Percentiles rank a stretch among this genome's conserved stretches.
phyloP scores from a whole-genome alignment of 306 rosid species.

The Phaseolus lunatus region DNA sequence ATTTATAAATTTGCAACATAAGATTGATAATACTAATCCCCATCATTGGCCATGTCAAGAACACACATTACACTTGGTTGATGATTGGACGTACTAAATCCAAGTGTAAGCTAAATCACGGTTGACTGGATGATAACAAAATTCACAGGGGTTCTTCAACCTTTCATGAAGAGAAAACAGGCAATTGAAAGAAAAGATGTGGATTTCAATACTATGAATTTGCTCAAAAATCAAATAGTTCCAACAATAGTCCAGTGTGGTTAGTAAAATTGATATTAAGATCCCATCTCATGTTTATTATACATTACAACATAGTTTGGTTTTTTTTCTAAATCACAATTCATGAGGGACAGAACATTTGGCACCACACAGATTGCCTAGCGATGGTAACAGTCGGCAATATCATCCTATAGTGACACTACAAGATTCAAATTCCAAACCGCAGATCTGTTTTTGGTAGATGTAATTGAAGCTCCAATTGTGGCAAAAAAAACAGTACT shows the following conservation, averaged over 20 bases:
- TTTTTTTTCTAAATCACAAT: constrained; percentile 3
- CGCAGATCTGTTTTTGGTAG: background rate
- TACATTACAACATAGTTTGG: constrained; percentile 2
- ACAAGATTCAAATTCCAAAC: background rate
- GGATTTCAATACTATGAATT: background rate
- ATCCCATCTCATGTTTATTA: constrained; percentile 6
- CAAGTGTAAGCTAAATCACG: background rate
- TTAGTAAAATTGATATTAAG: background rate
- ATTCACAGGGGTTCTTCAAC: background rate
- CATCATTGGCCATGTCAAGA: background rate
- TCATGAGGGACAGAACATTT: background rate
- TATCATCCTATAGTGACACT: background rate
- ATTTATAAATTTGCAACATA: background rate
- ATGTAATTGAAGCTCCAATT: background rate
- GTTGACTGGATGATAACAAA: constrained; percentile 19
- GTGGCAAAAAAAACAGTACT: background rate
- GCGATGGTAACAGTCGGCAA: background rate
- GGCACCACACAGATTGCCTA: constrained; percentile 6
- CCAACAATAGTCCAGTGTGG: background rate
- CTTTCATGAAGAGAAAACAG: background rate
- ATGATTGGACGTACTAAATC: background rate
- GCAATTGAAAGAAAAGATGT: background rate
- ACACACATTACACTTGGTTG: constrained; percentile 1
- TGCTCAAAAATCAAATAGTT: constrained; percentile 29
- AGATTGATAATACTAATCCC: constrained; percentile 27